These are phyloP conservation scores for Globisporangium solare DNA, from an alignment of 352 stramenopile genomes.

Conservation along the genomic window DNA sequence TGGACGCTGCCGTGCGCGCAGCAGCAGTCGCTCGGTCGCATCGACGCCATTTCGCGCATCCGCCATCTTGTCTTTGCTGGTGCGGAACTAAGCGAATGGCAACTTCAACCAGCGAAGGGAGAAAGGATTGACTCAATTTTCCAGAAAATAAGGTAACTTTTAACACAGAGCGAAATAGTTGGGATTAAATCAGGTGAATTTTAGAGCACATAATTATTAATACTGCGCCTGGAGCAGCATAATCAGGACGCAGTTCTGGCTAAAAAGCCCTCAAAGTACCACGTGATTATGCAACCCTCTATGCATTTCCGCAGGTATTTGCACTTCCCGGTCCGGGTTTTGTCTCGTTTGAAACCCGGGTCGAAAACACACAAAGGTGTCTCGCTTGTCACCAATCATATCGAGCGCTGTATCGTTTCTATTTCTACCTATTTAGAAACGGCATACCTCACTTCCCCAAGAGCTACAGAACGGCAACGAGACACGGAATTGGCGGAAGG, in stretches of 20 bases:
- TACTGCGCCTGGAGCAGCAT: too few species aligned
- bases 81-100: neutral
- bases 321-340: neutral
- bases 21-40: neutral
- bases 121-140: too few species aligned
- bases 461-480: too few species aligned
- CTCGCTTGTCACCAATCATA: constrained; percentile 12
- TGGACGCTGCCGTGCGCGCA: neutral
- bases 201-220: too few species aligned
- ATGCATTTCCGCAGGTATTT: neutral
- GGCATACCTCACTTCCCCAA: neutral
- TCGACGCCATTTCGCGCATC: neutral
- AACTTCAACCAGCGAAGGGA: neutral
- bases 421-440: constrained; percentile 13
- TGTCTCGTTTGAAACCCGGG: neutral
- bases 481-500: too few species aligned
- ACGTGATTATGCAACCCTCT: too few species aligned
- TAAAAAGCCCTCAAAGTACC: too few species aligned
- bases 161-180: too few species aligned
- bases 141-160: too few species aligned
- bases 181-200: too few species aligned
- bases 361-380: neutral
- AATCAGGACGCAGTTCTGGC: too few species aligned
- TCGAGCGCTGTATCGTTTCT: constrained; percentile 11
- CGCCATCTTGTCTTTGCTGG: too few species aligned